These are phyloP conservation scores for Colletotrichum gloeosporioides DNA, from an alignment of 2,329 filamentous ascomycete species.

Conservation along the genomic window DNA sequence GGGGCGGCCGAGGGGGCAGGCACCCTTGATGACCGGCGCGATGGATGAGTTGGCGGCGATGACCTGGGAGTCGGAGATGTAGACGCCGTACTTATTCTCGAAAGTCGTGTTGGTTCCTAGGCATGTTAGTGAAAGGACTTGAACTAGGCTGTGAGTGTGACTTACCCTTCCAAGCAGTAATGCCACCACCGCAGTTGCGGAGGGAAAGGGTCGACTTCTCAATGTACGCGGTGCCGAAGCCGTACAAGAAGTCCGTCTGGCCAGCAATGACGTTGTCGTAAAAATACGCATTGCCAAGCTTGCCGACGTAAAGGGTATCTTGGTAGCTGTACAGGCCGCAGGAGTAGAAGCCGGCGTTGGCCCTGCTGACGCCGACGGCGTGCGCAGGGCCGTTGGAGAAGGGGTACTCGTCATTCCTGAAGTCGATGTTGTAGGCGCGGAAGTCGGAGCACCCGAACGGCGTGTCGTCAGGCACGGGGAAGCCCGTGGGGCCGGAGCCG, in stretches of 20 bases:
- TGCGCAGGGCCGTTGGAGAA: constrained; percentile 59
- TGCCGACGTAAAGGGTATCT: constrained; percentile 56
- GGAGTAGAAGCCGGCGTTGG: constrained; percentile 72
- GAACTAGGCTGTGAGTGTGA: background rate
- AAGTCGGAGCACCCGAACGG: constrained; percentile 70
- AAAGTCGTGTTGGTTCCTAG: constrained; percentile 64
- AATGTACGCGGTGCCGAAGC: constrained; percentile 70
- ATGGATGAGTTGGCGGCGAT: constrained; percentile 58
- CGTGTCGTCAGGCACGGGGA: constrained; percentile 62
- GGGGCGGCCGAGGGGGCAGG: constrained; percentile 65
- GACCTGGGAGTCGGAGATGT: constrained; percentile 62
- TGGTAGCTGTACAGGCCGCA: constrained; percentile 72
- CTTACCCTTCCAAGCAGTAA: constrained; percentile 71
- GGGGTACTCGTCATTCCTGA: constrained; percentile 63
- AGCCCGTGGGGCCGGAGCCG: constrained; percentile 66
- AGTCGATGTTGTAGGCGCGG: constrained; percentile 70
- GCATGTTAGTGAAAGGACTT: background rate
- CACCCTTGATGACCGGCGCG: constrained; percentile 37
- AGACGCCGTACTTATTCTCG: constrained; percentile 70
- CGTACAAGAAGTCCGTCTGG: constrained; percentile 73
- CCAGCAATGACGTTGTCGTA: constrained; percentile 65
- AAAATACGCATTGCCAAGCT: constrained; percentile 66
- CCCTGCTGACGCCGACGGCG: constrained; percentile 64
- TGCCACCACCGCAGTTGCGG: constrained; percentile 67
- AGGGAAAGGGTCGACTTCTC: constrained; percentile 58